A percentile compares a stretch with the other conserved stretches of the same genome.
Conservation (phyloP, 257 asterid species). For the Rhazya stricta region DNA sequence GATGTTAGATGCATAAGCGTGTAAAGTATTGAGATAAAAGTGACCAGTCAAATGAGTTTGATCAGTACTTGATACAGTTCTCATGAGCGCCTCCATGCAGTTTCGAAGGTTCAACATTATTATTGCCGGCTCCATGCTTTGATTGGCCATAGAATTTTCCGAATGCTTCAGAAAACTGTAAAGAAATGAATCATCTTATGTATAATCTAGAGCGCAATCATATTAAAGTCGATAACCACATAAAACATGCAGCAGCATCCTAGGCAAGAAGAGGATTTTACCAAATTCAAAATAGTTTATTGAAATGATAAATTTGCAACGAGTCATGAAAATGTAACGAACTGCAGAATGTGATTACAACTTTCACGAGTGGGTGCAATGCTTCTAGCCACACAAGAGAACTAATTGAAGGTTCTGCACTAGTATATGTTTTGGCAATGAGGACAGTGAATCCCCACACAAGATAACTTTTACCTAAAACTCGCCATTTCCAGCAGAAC, state of each 20-base stretch:
- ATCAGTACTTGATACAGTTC: conserved; percentile 70
- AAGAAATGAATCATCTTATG: conserved; percentile 2
- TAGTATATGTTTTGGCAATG: neutral
- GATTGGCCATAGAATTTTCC: conserved; percentile 90
- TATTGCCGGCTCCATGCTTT: conserved; percentile 48
- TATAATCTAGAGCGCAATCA: neutral
- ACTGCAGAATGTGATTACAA: neutral
- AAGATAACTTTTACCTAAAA: neutral
- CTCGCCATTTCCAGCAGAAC: neutral
- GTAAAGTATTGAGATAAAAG: neutral
- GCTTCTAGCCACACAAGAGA: neutral
- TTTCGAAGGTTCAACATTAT: conserved; percentile 53
- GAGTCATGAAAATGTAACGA: no score
- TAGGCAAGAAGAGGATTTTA: neutral
- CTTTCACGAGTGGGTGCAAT: neutral
- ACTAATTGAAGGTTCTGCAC: neutral
- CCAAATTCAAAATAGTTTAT: neutral
- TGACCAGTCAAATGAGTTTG: neutral
- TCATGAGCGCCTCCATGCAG: conserved; percentile 57
- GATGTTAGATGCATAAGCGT: neutral
- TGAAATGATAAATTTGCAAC: neutral
- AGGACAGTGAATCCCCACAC: neutral
- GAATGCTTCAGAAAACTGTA: conserved; percentile 78
- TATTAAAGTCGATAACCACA: neutral
- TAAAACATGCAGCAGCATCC: neutral